Base-by-base conservation (phyloP, 169 alveolate species). In the Plasmodium malariae region DNA sequence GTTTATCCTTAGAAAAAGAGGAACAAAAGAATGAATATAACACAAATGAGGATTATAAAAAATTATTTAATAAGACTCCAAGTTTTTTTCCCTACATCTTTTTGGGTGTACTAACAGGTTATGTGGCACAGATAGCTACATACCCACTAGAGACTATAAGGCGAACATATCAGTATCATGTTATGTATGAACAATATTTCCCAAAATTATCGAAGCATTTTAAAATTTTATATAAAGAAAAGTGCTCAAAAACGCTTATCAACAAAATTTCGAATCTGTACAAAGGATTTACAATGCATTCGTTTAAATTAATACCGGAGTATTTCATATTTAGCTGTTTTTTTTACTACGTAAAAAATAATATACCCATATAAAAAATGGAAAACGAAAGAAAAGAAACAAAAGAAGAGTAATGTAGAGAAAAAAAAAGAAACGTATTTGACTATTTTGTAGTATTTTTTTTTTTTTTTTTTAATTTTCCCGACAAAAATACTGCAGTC, bases 51-150 rank as follows among this genome's bases (percentile, higher is more conserved):
- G 91, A 83, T 17, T 83, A 83, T 68, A 57, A 68, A 49, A 55
- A 71, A 83, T 34, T 83, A 55, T 83, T 83, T 51, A 68, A 36
- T 12, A 65, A 83, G 28, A 32, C 86, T 17, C 83, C 91, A n/a
- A 65, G 54, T 24, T 59, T 83, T 59, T 83, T 68, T 55, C 68
- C 73, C 30, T 67, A 83, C 37, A 83, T 83, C 7, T 21, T 69
- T 72, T 71, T 65, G 62, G 91, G 91, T 9, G 91, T 83, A 4
- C 55, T 83, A 43, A 83, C 91, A 6, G 91, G 91, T 0, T 83
- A 83, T 72, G 55, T 68, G 19, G 76, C 91, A 51, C 91, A 83
- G 68, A 30, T 40, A 14, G 45, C 30, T 54, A 83, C 91, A 17
- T 83, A 83, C 51, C 91, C 91, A 19, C 70, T 83, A 43, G 91